Evolutionary conservation across 2,329 filamentous ascomycete species (phyloP), one percentile per base, ranked within the genome.

Genomic region (Knoxdaviesia capensis): DNA sequence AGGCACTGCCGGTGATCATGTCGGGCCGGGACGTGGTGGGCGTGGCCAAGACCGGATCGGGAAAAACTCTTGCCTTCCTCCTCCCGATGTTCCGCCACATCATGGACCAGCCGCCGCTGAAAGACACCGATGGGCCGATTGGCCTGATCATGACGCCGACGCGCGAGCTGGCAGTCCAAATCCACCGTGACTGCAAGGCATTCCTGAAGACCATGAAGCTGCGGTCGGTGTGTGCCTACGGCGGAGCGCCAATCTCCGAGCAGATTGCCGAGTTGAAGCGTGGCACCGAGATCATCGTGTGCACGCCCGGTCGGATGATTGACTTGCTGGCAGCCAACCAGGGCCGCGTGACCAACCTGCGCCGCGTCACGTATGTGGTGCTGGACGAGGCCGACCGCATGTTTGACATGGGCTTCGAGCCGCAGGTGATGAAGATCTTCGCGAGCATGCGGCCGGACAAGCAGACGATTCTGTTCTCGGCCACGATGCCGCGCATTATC

Each of bases 321-420:
- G 90, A 98, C 64, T 71, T 98, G 11, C 66, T 98, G 32, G 84
- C 86, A 36, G 86, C 87, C 41, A 98, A 96, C 55, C 80, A 83
- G 49, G 88, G 88, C n/a, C 76, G 87, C 47, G 87, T 96, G 7
- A 93, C 88, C 8, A 96, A 92, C 53, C 67, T 98, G 44, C 77
- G 73, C 50, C 74, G 90, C 48, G 84, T 94, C 8, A 90, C 85
- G 0, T 98, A 96, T 56, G 77, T 94, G 29, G 90, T 98, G 7
- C 72, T 98, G 35, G 90, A 98, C 55, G 90, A 98, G 61, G 90
- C 90, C 39, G 90, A 98, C 59, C 80, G 90, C 47, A 96, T 98
- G 90, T 94, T 96, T 56, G 90, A 98, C 57, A 96, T 98, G 90
- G 90, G 90, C 9, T 98, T 98, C 54, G 88, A 94, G 60, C 88